Evolutionary conservation across 139 green algal species (phyloP), one percentile per base, ranked within the genome.

Genomic region (Chlamydomonas schloesseri): DNA sequence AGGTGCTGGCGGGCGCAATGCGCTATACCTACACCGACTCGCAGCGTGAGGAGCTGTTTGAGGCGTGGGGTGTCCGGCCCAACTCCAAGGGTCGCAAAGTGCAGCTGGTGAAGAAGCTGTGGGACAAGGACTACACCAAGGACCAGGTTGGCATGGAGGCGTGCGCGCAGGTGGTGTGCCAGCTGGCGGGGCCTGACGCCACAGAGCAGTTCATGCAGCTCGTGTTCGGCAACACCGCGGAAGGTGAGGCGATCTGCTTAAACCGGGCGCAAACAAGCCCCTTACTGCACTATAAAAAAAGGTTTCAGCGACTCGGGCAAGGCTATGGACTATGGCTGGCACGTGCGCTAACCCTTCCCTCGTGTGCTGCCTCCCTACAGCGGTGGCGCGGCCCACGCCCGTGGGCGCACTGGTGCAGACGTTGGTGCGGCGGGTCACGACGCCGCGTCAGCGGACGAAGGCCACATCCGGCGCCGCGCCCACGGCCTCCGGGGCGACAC

Each of bases 51-150:
- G 47, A 88, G 62, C 81, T 95, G 42, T 94, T 89, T 73, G 26
- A 74, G 0, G 26, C 33, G 13, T 96, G 90, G 89, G 90, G 84
- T 11, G 81, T 96, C 29, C n/a, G 85, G 28, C 55, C 76, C 20
- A 70, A 91, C 47, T 79, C 89, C 47, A 94, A 94, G 71, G 90
- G 92, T 60, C 89, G 92, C 62, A 96, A 96, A 86, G 71, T 94
- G 74, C 91, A 94, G 87, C 89, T 95, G 29, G 78, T 94, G 18
- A 64, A 78, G 31, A 91, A 89, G 85, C 81, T 96, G 42, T 91
- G 87, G 87, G 34, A 88, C 34, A 81, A 81, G 3, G 47, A 26
- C 24, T 71, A 55, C 64, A 84, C 78, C 29, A 17, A 29, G 18
- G 78, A 84, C 78, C 34, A 75, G 29, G 78, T 70, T 5, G 81